Conservation (phyloP, 2,329 filamentous ascomycete species). For the Epichloe amarillans region DNA sequence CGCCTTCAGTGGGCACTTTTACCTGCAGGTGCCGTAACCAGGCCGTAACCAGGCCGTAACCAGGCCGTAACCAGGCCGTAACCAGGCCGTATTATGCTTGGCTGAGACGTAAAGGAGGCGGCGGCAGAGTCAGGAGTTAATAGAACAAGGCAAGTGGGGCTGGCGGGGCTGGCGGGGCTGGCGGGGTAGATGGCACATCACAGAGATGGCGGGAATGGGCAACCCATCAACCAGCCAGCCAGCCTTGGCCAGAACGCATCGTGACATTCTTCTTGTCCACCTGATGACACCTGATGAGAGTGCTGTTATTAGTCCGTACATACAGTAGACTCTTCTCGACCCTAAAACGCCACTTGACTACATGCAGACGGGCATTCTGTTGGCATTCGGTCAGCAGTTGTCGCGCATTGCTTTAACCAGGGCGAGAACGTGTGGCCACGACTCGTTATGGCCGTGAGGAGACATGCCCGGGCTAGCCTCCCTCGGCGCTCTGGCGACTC, state of each 20-base stretch:
- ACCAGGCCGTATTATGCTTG: not conserved
- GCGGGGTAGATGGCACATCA: not conserved
- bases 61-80: not conserved
- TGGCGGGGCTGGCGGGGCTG: not conserved
- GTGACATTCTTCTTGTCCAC: constrained; percentile 4
- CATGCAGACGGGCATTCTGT: not conserved
- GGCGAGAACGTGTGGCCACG: not conserved
- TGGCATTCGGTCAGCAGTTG: not conserved
- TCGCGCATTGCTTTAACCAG: not conserved
- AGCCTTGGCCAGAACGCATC: not conserved
- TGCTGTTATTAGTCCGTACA: too few relatives aligned
- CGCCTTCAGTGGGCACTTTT: not conserved
- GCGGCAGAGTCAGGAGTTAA: not conserved
- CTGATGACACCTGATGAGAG: too few relatives aligned
- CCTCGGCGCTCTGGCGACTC: not conserved
- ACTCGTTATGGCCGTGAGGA: constrained; percentile 1
- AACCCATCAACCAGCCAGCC: not conserved
- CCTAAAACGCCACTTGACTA: not conserved
- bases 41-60: not conserved
- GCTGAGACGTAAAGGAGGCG: not conserved
- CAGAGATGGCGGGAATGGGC: not conserved
- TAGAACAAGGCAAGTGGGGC: not conserved
- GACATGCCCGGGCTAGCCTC: not conserved
- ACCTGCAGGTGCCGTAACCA: not conserved
- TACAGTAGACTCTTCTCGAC: not conserved